Conservation (phyloP, 2,329 filamentous ascomycete species). For the Penicillium expansum region DNA sequence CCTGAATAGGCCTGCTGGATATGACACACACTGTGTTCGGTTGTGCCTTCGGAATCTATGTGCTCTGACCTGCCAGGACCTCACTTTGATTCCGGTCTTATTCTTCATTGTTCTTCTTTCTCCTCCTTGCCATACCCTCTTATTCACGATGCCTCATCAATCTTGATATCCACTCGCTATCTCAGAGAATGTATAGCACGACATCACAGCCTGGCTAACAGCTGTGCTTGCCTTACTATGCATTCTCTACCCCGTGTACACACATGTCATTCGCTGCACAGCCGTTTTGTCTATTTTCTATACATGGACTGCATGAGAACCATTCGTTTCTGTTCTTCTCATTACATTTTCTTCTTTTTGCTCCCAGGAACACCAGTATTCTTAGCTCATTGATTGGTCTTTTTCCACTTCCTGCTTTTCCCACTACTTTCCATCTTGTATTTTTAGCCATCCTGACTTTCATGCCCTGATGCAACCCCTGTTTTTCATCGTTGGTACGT, state of each 20-base stretch:
- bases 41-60: background rate
- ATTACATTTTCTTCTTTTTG: background rate
- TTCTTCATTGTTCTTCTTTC: background rate
- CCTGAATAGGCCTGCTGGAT: background rate
- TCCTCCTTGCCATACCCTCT: background rate
- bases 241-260: background rate
- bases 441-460: constrained; percentile 2
- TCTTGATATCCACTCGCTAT: constrained; percentile 7
- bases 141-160: background rate
- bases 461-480: constrained; percentile 6
- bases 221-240: background rate
- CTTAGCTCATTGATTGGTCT: constrained; percentile 2
- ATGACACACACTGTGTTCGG: background rate
- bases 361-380: background rate
- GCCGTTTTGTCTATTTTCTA: background rate
- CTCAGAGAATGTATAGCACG: background rate
- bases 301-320: background rate
- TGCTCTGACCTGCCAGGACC: background rate
- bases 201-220: background rate
- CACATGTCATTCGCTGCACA: constrained; percentile 6
- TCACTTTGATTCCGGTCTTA: background rate
- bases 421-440: constrained; percentile 5
- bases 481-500: constrained; percentile 1
- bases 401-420: background rate
- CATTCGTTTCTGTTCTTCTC: constrained; percentile 1